These are phyloP conservation scores for Podospora tetraspora DNA, from an alignment of 495 filamentous ascomycete genomes.

Conservation along the genomic window DNA sequence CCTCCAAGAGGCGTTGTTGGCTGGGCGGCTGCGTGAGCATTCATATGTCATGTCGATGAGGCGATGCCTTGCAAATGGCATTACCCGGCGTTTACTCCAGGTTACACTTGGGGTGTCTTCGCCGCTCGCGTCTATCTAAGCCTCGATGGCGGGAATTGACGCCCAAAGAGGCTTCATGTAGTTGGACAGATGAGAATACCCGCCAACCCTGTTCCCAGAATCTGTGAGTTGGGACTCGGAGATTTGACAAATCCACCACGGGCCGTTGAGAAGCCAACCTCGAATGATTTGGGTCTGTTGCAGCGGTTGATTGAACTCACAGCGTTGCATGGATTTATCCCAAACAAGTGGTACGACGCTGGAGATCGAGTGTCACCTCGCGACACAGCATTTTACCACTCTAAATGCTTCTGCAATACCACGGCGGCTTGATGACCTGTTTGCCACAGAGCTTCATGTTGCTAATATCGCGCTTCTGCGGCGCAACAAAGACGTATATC, in stretches of 20 bases:
- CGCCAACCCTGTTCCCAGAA: not conserved
- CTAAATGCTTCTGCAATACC: not conserved
- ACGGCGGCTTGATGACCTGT: not conserved
- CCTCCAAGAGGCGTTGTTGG: not conserved
- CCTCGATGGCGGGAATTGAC: not conserved
- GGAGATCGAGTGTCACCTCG: not conserved
- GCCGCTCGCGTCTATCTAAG: not conserved
- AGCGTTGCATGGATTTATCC: not conserved
- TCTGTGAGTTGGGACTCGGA: not conserved
- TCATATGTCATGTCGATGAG: not conserved
- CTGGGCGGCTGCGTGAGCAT: not conserved
- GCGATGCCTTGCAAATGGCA: not conserved
- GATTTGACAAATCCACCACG: not conserved
- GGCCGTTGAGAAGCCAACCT: not conserved
- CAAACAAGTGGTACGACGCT: not conserved
- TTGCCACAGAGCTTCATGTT: not conserved
- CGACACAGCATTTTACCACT: not conserved
- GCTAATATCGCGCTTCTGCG: not conserved
- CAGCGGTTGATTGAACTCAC: not conserved
- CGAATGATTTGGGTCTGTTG: not conserved
- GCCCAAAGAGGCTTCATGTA: not conserved
- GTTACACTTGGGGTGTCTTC: not conserved
- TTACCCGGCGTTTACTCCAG: not conserved
- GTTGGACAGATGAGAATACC: not conserved
- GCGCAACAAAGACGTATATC: not conserved